phyloP scores from a whole-genome alignment of 2,329 filamentous ascomycete species.

The Lasiodiplodia sp. region DNA sequence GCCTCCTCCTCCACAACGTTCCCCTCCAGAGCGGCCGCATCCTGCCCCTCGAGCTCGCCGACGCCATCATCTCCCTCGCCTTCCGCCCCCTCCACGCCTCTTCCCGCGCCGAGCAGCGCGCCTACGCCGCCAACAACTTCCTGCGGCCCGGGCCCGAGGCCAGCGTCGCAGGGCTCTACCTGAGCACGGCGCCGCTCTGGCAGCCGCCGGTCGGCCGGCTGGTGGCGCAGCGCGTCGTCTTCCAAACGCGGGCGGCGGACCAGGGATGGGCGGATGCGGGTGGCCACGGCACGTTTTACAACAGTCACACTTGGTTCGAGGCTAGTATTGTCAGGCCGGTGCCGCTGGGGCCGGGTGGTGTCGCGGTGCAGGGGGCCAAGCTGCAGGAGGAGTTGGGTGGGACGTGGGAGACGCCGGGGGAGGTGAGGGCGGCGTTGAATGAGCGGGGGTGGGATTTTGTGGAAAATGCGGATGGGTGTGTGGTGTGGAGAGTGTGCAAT shows the following conservation, averaged over 20 bases:
- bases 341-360: not conserved
- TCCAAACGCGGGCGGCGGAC: not conserved
- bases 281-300: not conserved
- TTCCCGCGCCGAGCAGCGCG: accelerated
- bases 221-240: not conserved
- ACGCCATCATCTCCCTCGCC: not conserved
- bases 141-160: not conserved
- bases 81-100: not conserved
- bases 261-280: not conserved
- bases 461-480: not conserved
- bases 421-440: not conserved
- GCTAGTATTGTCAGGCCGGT: not conserved
- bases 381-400: not conserved
- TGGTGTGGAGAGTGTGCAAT: not conserved
- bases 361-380: no score
- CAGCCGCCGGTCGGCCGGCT: not conserved
- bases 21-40: constrained; percentile 24
- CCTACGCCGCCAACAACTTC: not conserved
- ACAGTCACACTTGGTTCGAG: constrained; percentile 5
- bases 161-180: constrained; percentile 1
- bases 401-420: not conserved
- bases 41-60: constrained; percentile 36
- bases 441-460: not conserved
- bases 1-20: not conserved
- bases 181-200: not conserved